A percentile compares a stretch with the other conserved stretches of the same genome.
These are phyloP conservation scores for Podaxis sp. DNA, from an alignment of 768 basidiomycete genomes.

Conservation along the genomic window DNA sequence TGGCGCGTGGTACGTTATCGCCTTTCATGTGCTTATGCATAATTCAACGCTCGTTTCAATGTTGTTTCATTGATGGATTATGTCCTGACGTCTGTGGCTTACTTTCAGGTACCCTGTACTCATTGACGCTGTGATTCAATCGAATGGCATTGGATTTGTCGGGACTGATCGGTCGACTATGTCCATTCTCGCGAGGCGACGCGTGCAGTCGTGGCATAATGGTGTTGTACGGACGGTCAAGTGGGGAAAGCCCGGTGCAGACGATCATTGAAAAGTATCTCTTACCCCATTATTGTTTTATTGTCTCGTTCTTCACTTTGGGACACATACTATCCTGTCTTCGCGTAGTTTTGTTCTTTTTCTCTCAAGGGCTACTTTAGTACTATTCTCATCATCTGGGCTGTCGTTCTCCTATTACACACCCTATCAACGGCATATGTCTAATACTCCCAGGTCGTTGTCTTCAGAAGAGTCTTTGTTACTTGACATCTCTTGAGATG, in stretches of 20 bases:
- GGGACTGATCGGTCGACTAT: constrained; percentile 75
- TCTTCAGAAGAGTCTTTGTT: too few relatives aligned
- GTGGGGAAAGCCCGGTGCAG: constrained; percentile 59
- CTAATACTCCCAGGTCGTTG: too few relatives aligned
- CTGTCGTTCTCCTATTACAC: not conserved
- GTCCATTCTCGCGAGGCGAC: constrained; percentile 62
- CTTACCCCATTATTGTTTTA: not conserved
- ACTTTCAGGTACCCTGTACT: constrained; percentile 65
- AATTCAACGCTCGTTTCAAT: too few relatives aligned
- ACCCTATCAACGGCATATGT: too few relatives aligned
- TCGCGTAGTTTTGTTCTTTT: not conserved
- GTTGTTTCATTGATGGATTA: not conserved
- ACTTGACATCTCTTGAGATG: too few relatives aligned
- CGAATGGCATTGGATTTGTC: constrained; percentile 64
- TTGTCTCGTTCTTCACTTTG: not conserved
- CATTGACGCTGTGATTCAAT: constrained; percentile 73
- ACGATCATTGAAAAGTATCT: constrained; percentile 43
- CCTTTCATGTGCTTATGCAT: not conserved
- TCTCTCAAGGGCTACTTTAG: not conserved
- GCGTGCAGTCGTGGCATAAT: constrained; percentile 66
- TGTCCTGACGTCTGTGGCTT: constrained; percentile 6
- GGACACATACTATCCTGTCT: not conserved
- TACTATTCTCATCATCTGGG: not conserved
- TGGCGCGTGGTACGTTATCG: constrained; percentile 45
- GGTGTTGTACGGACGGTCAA: constrained; percentile 52